Base-by-base conservation (phyloP, 768 basidiomycete genomes). In the Mrakia frigida region DNA sequence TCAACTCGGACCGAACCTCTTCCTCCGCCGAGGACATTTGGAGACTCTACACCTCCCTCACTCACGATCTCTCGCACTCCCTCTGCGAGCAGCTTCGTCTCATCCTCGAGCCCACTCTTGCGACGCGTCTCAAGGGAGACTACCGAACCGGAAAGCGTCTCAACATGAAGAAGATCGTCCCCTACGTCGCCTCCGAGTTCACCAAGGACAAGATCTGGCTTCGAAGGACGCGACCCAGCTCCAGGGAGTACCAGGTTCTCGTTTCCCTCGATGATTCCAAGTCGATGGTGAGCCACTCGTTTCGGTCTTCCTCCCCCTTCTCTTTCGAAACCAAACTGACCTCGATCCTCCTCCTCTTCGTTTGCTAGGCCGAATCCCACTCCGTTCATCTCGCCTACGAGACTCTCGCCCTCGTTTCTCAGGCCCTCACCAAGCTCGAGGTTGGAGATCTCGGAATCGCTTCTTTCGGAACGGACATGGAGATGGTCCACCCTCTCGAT, bases 191-290 rank as follows among this genome's bases (percentile, higher is more conserved):
- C 50, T 93, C 91, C 84, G 97, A 99, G 84, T 99, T 93, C 86
- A 98, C 95, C 71, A 98, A 98, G 83, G 96, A 99, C 87, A 95
- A 95, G 84, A 98, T 98, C 79, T 99, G 97, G 97, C 86, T 98
- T 50, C 90, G 96, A 35, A 88, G 97, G 31, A 97, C 95, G 5
- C 90, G 91, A 70, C 96, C 97, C 7, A 94, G 92, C 82, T 90
- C 92, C 80, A 88, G 97, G 68, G 95, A 97, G 82, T 98, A 98
- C 83, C 96, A 99, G 81, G 89, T 99, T 2, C 88, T 98, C 56
- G 87, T 99, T 75, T 91, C 94, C 14, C 88, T 99, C 69, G 97
- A 98, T 81, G 97, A 98, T 85, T 98, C 94, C 5, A 90, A 91
- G 46, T 97, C 94, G 50, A 98, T 99, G 97, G 56, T 56, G 56